Evolutionary conservation across 2,329 filamentous ascomycete species (phyloP).

Genomic region (Whalleya microplaca): DNA sequence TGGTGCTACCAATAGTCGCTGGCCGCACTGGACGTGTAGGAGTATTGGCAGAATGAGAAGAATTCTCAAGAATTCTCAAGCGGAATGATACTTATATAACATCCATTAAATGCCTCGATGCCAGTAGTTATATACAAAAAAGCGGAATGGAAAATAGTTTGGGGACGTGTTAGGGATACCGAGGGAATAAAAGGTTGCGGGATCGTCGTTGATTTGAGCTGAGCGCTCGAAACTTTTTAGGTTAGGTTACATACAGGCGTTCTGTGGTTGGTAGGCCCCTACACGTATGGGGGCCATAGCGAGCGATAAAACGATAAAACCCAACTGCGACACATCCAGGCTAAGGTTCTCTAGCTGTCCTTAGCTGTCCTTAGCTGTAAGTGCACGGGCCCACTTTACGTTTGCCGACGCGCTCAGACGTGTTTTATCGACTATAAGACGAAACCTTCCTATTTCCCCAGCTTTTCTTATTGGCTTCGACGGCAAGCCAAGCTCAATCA

Average conservation of each 20-base stretch:
- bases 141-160: background rate
- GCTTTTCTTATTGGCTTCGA: too few species aligned
- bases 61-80: too few species aligned
- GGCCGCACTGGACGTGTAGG: too few species aligned
- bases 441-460: too few species aligned
- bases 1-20: background rate
- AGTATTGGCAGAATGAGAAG: background rate
- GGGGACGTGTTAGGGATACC: background rate
- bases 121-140: background rate
- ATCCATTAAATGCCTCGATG: background rate
- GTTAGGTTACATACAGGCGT: too few species aligned
- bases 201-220: background rate
- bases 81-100: background rate
- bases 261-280: background rate
- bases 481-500: constrained; percentile 7
- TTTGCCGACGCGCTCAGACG: too few species aligned
- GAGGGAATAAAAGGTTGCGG: background rate
- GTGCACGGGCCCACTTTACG: too few species aligned
- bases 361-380: too few species aligned
- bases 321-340: too few species aligned
- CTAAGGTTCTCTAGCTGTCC: too few species aligned
- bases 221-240: background rate
- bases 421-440: too few species aligned
- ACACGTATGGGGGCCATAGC: background rate
- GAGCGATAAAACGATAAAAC: too few species aligned